These are phyloP conservation scores for Colletotrichum sp. DNA, from an alignment of 2,329 filamentous ascomycete species.

Conservation along the genomic window DNA sequence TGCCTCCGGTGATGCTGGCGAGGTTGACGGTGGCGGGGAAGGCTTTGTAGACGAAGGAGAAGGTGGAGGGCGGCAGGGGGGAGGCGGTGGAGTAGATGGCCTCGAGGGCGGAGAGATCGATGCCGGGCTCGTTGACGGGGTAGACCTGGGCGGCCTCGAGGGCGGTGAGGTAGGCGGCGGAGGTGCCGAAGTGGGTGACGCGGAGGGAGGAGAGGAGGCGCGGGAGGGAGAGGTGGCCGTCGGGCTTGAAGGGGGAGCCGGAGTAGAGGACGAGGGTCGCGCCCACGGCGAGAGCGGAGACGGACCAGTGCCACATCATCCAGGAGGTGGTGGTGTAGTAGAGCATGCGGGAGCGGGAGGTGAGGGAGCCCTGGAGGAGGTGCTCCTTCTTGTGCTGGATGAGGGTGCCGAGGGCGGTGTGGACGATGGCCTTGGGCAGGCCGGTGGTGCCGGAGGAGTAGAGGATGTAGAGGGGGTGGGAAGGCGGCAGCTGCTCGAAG, in stretches of 20 bases:
- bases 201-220: slow-evolving; percentile 78
- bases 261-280: slow-evolving; percentile 88
- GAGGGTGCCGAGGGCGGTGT: slow-evolving; percentile 87
- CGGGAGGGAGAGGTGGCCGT: slow-evolving; percentile 82
- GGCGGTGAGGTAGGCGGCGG: slow-evolving; percentile 89
- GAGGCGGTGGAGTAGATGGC: slow-evolving; percentile 96
- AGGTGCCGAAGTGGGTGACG: slow-evolving; percentile 95
- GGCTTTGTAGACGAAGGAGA: slow-evolving; percentile 84
- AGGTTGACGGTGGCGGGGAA: slow-evolving; percentile 85
- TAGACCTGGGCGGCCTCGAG: slow-evolving; percentile 79
- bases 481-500: slow-evolving; percentile 82
- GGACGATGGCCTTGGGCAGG: slow-evolving; percentile 90
- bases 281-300: slow-evolving; percentile 84
- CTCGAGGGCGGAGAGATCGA: slow-evolving; percentile 69
- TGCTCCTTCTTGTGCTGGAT: slow-evolving; percentile 99
- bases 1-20: slow-evolving; percentile 92
- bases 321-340: slow-evolving; percentile 96
- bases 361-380: slow-evolving; percentile 82
- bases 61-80: slow-evolving; percentile 90
- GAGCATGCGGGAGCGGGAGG: slow-evolving; percentile 75
- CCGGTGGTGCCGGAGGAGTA: slow-evolving; percentile 92
- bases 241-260: slow-evolving; percentile 85
- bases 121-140: slow-evolving; percentile 57
- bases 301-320: slow-evolving; percentile 99
- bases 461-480: slow-evolving; percentile 91